These are phyloP conservation scores for Suillus fuscotomentosus DNA, from an alignment of 768 basidiomycete species.

Conservation along the genomic window DNA sequence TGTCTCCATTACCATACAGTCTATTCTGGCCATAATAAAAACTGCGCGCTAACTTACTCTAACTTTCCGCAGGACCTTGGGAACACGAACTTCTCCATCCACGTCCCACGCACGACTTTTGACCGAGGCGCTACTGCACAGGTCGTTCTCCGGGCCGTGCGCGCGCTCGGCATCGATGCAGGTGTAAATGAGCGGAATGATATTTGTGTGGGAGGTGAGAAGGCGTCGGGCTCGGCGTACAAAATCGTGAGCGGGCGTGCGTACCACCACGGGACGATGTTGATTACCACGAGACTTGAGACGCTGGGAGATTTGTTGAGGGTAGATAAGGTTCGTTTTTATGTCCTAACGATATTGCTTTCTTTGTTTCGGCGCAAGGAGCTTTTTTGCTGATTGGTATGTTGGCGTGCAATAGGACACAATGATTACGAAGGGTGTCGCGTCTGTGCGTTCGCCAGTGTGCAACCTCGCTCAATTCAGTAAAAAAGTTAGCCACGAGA, in stretches of 20 bases:
- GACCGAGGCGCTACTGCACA: conserved; percentile 76
- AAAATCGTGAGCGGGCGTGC: conserved; percentile 89
- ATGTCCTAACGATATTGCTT: not conserved
- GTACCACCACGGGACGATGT: conserved; percentile 99
- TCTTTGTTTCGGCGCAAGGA: not conserved
- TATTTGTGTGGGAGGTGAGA: conserved; percentile 77
- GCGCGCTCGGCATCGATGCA: conserved; percentile 73
- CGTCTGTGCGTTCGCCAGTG: conserved; percentile 91
- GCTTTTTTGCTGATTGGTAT: not conserved
- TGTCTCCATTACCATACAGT: conserved; percentile 25
- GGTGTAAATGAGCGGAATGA: conserved; percentile 89
- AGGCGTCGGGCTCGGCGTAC: conserved; percentile 98
- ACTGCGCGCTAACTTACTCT: not conserved
- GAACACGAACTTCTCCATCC: conserved; percentile 96
- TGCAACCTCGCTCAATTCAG: conserved; percentile 69
- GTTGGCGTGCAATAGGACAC: conserved; percentile 50
- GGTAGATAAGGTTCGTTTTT: conserved; percentile 53
- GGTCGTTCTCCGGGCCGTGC: conserved; percentile 75
- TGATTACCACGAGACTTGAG: conserved; percentile 77
- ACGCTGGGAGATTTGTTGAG: conserved; percentile 72
- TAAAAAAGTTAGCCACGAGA: conserved; percentile 55
- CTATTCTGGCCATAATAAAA: not conserved
- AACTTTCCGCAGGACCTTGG: conserved; percentile 75
- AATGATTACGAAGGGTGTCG: conserved; percentile 83
- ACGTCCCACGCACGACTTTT: conserved; percentile 79